Base-by-base conservation (phyloP, 2,329 filamentous ascomycete genomes). In the Xylariaceae sp. region DNA sequence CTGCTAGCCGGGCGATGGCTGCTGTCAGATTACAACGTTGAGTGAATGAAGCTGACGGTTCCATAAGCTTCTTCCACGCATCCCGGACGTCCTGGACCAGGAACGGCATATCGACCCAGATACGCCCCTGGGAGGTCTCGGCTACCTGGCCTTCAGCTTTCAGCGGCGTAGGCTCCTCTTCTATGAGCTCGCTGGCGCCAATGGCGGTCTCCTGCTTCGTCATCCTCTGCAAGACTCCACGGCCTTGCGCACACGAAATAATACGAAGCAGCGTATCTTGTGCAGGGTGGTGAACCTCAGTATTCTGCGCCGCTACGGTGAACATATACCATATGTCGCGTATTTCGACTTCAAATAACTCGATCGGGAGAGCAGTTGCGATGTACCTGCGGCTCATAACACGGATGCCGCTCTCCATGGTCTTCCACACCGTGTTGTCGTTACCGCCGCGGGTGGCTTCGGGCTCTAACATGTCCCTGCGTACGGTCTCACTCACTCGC, bases 381-480 rank as follows among this genome's bases (percentile, higher is more conserved):
- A 11, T 35, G 23, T 26, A 40, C 2, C 33, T 21, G 15, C 33
- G 41, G 18, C 26, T 46, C 9, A 46, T 8, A 4, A 29, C 42
- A 5, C 40, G 39, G 24, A 46, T 53, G 23, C 33, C 29, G 33
- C 29, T 37, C 11, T 32, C 42, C 50, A 53, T 53, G 13, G 50
- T 46, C 18, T 47, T 18, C 50, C 50, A 47, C 21, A 53, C 23
- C n/a, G 50, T 53, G 15, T 53, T 53, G 24, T 53, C 42, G 18
- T 53, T n/a, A n/a, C n/a, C 29, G 32, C 41, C 50, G 33, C 50
- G 41, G 7, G 16, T 32, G 15, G 50, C 50, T 40, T 53, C 50
- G 11, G 30, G 30, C 10, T 33, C 32, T 16, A 51, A 35, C 48
- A 44, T 43, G 16, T 51, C 36, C 30, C 40, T 51, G 27, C 46